Evolutionary conservation across 208 protist genomes (phyloP).

Genomic region (Acanthamoeba culbertsoni): DNA sequence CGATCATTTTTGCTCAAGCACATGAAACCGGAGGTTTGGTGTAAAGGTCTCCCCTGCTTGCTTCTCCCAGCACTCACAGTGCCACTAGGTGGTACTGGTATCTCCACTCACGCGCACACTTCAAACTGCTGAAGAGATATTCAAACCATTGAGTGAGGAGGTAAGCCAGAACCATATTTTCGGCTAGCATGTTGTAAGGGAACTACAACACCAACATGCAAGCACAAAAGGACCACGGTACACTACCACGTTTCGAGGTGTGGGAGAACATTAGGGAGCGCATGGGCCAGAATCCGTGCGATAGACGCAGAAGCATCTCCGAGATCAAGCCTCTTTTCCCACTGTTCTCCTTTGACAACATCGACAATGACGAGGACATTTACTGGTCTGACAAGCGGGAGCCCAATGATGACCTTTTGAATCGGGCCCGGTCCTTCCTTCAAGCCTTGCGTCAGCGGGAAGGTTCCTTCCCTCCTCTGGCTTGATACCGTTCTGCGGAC

Average conservation of each 20-base stretch:
- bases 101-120: constrained; percentile 9
- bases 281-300: constrained; percentile 17
- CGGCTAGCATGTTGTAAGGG: too few species aligned
- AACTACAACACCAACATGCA: too few species aligned
- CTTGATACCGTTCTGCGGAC: neutral
- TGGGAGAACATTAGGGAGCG: neutral
- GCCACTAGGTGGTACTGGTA: neutral
- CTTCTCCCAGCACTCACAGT: neutral
- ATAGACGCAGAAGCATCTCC: neutral
- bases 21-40: neutral
- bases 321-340: neutral
- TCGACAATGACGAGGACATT: neutral
- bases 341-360: constrained; percentile 9
- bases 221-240: too few species aligned
- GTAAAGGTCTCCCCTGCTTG: neutral
- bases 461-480: neutral
- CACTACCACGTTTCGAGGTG: neutral
- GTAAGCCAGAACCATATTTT: too few species aligned
- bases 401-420: neutral
- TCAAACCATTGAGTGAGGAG: neutral
- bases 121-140: neutral
- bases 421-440: neutral
- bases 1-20: neutral
- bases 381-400: neutral
- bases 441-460: neutral